Percentiles rank a stretch among this genome's conserved stretches.
Conservation (phyloP, 2,329 filamentous ascomycete genomes). For the Aspergillus pseudoglaucus region DNA sequence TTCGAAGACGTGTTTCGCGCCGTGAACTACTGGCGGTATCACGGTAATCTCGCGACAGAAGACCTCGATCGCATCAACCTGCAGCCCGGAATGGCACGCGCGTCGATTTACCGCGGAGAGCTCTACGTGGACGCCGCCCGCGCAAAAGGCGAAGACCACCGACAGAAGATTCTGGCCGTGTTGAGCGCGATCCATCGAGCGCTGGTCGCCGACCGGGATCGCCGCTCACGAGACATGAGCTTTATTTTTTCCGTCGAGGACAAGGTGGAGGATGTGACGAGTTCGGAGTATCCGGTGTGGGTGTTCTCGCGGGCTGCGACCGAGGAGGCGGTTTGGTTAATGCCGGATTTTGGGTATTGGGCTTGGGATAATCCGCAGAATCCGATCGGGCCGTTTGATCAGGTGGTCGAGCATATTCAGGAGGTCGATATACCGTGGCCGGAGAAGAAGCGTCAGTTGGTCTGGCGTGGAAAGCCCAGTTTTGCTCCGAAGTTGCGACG, state of each 20-base stretch:
- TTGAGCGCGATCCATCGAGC: constrained; percentile 46
- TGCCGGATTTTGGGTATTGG: constrained; percentile 50
- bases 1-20: constrained; percentile 31
- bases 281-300: constrained; percentile 35
- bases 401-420: constrained; percentile 29
- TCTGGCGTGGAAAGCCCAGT: constrained; percentile 45
- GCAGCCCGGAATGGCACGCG: constrained; percentile 28
- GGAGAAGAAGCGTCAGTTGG: constrained; percentile 37
- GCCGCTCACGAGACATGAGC: constrained; percentile 36
- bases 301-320: constrained; percentile 34
- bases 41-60: constrained; percentile 18
- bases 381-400: constrained; percentile 29
- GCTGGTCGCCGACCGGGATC: constrained; percentile 33
- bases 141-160: constrained; percentile 30
- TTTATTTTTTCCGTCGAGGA: constrained; percentile 42
- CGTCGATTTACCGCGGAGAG: constrained; percentile 27
- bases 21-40: constrained; percentile 20
- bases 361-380: constrained; percentile 38
- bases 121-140: constrained; percentile 25
- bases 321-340: constrained; percentile 43
- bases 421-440: constrained; percentile 24
- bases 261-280: constrained; percentile 38
- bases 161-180: constrained; percentile 34
- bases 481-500: constrained; percentile 36
- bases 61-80: constrained; percentile 25